Percentiles rank a stretch among this genome's conserved stretches.
These are phyloP conservation scores for Hypoxylon cercidicola DNA, from an alignment of 495 filamentous ascomycete species.

Conservation along the genomic window DNA sequence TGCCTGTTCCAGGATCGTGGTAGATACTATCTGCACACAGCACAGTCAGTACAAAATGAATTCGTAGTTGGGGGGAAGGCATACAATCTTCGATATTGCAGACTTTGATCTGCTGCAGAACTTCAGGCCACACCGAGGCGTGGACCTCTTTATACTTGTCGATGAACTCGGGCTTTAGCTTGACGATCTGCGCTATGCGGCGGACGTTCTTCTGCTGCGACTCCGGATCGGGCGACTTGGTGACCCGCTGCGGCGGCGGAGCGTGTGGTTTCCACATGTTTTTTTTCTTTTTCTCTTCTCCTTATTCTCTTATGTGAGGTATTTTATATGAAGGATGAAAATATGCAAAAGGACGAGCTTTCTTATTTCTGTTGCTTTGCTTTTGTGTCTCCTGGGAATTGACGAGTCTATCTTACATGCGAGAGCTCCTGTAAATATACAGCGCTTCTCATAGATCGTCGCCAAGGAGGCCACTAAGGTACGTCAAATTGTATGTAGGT, in stretches of 20 bases:
- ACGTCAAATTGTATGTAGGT: not conserved
- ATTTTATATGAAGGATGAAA: too few relatives aligned
- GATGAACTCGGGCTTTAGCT: constrained; percentile 71
- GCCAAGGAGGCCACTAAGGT: not conserved
- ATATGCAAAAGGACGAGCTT: too few relatives aligned
- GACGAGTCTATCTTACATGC: too few relatives aligned
- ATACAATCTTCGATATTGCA: constrained; percentile 78
- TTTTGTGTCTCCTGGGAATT: too few relatives aligned
- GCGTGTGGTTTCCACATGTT: constrained; percentile 37
- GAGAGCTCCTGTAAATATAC: too few relatives aligned
- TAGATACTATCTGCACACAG: constrained; percentile 71
- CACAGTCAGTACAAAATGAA: constrained; percentile 17
- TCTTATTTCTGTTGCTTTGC: too few relatives aligned
- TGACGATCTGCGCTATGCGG: constrained; percentile 74
- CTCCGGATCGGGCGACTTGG: constrained; percentile 36
- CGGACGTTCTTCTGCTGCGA: constrained; percentile 54
- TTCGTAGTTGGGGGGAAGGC: constrained; percentile 39
- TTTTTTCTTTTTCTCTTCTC: not conserved
- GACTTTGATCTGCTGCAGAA: constrained; percentile 75
- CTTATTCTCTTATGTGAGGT: too few relatives aligned
- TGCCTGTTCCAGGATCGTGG: constrained; percentile 68
- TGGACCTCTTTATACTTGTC: constrained; percentile 78
- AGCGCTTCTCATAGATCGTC: too few relatives aligned
- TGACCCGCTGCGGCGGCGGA: constrained; percentile 24
- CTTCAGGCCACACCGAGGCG: constrained; percentile 77